phyloP scores from a whole-genome alignment of 305 asterid genomes.

The Fraxinus ornus region DNA sequence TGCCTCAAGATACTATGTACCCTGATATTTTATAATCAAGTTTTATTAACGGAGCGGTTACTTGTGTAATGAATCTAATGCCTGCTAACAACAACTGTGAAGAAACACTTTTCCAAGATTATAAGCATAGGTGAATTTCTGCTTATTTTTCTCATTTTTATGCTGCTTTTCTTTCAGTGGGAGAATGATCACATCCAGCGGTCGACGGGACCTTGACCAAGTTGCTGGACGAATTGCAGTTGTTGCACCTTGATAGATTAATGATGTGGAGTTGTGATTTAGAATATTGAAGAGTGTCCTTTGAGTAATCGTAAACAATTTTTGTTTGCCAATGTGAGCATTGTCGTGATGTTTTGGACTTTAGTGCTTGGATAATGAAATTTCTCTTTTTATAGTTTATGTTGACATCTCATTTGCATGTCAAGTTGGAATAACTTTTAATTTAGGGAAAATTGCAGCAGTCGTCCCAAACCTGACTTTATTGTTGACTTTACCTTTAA shows the following conservation, averaged over 20 bases:
- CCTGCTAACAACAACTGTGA: neutral
- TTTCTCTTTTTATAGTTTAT: neutral
- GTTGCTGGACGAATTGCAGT: conserved; percentile 8
- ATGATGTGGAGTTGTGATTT: neutral
- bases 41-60: neutral
- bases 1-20: neutral
- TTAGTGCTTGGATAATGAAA: neutral
- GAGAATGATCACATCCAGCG: neutral
- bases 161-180: neutral
- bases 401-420: neutral
- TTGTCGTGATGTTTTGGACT: neutral
- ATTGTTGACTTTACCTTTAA: no score
- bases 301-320: neutral
- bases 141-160: neutral
- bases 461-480: no score
- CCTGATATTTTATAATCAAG: neutral
- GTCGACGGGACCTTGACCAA: conserved; percentile 7
- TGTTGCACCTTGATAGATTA: neutral
- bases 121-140: neutral
- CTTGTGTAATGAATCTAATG: neutral
- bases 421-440: neutral
- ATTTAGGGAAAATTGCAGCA: no score
- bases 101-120: neutral
- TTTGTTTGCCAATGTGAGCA: neutral
- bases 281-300: neutral